These are phyloP conservation scores for Calocybe gambosa DNA, from an alignment of 1,284 basidiomycete genomes.

Conservation along the genomic window DNA sequence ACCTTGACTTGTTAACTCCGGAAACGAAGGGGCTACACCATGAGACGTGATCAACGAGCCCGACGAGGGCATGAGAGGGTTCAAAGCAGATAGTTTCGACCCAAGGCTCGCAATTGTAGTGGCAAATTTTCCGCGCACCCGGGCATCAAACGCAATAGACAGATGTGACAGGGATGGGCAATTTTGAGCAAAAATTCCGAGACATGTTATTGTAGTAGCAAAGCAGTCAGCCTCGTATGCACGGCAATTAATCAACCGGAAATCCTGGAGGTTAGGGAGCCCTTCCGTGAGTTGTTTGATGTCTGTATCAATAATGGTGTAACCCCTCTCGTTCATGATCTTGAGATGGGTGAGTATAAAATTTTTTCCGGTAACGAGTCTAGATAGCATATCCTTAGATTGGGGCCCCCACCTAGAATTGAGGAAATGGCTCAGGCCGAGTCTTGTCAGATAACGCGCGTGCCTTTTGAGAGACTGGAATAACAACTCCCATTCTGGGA, in stretches of 20 bases:
- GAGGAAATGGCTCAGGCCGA: not conserved
- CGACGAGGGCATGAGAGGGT: too few relatives aligned
- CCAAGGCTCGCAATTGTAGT: too few relatives aligned
- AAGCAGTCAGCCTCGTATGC: too few relatives aligned
- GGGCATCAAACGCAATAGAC: not conserved
- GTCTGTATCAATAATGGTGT: not conserved
- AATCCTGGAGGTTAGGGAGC: not conserved
- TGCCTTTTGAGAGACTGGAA: not conserved
- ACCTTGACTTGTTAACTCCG: not conserved
- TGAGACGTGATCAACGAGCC: too few relatives aligned
- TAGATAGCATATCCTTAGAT: not conserved
- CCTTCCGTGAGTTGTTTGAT: not conserved
- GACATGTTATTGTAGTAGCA: not conserved
- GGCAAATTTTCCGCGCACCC: too few relatives aligned
- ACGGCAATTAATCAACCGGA: not conserved
- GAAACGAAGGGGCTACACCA: too few relatives aligned
- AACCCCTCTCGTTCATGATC: not conserved
- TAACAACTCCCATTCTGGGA: not conserved
- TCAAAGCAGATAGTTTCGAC: too few relatives aligned
- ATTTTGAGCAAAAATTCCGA: not conserved
- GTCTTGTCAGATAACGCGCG: not conserved
- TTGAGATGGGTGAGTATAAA: not conserved
- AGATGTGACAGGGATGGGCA: not conserved
- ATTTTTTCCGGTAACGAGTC: not conserved
- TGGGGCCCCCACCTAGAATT: not conserved